phyloP scores from a whole-genome alignment of 176 grass and related monocot genomes.

The Carex scoparia region DNA sequence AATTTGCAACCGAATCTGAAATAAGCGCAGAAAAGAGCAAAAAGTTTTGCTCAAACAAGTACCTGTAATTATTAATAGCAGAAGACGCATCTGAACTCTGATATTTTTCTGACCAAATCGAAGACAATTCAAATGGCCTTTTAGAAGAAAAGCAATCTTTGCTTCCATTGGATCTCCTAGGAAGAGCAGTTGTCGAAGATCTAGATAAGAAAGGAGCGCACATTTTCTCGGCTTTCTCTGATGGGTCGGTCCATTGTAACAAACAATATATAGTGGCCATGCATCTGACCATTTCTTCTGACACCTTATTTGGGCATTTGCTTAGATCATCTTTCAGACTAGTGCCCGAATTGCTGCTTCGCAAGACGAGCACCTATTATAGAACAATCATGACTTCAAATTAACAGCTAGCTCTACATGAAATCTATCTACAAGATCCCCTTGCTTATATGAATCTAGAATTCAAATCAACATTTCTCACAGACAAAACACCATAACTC shows the following conservation, averaged over 20 bases:
- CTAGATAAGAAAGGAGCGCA: slow-evolving; percentile 71
- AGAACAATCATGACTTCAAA: not conserved
- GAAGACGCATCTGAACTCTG: slow-evolving; percentile 53
- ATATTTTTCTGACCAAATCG: slow-evolving; percentile 55
- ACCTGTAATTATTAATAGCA: slow-evolving; percentile 83
- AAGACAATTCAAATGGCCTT: slow-evolving; percentile 50
- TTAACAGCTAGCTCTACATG: not conserved
- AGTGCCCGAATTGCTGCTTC: slow-evolving; percentile 45
- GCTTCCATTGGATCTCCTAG: slow-evolving; percentile 35
- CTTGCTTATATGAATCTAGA: not conserved
- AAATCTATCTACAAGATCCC: not conserved
- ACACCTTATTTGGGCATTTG: slow-evolving; percentile 89
- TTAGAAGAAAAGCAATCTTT: slow-evolving; percentile 35
- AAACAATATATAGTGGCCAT: slow-evolving; percentile 80
- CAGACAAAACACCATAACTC: not conserved
- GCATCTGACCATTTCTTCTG: slow-evolving; percentile 91
- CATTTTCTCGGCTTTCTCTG: slow-evolving; percentile 46
- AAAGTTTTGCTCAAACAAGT: not conserved
- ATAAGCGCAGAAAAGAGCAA: not conserved
- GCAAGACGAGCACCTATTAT: slow-evolving; percentile 52
- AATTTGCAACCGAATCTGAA: not conserved
- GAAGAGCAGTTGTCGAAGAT: slow-evolving; percentile 70
- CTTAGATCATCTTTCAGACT: slow-evolving; percentile 80
- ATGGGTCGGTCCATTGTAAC: slow-evolving; percentile 36
- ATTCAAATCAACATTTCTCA: not conserved